phyloP scores from a whole-genome alignment of 2,329 filamentous ascomycete genomes.

The Fusarium beomiforme region DNA sequence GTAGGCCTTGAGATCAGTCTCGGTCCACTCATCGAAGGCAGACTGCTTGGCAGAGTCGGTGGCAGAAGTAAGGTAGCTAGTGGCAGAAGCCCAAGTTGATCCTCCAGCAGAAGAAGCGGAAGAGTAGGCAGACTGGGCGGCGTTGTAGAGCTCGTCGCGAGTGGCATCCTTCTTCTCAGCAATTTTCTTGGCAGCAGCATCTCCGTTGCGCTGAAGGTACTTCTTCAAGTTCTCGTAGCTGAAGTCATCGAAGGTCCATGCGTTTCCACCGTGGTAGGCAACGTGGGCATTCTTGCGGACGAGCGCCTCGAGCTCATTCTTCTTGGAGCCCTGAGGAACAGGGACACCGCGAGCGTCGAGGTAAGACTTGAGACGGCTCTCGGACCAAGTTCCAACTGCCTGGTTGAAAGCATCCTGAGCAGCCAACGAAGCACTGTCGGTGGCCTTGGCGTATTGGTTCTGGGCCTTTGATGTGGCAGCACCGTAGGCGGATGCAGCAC shows the following conservation, averaged over 20 bases:
- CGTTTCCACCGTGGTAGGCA: constrained; percentile 72
- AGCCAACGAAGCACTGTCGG: constrained; percentile 71
- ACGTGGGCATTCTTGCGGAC: constrained; percentile 80
- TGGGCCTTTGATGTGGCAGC: constrained; percentile 79
- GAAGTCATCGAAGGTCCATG: constrained; percentile 85
- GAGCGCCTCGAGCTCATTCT: constrained; percentile 76
- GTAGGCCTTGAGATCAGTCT: constrained; percentile 79
- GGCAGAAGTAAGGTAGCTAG: constrained; percentile 73
- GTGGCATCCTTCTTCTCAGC: constrained; percentile 71
- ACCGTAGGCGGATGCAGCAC: constrained; percentile 70
- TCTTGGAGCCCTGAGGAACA: constrained; percentile 76
- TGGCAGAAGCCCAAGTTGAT: constrained; percentile 71
- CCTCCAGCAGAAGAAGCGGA: constrained; percentile 69
- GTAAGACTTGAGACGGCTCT: constrained; percentile 80
- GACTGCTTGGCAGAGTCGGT: constrained; percentile 72
- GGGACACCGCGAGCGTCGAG: constrained; percentile 81
- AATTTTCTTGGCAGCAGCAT: constrained; percentile 66
- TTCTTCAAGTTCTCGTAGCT: constrained; percentile 74
- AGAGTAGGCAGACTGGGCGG: constrained; percentile 68
- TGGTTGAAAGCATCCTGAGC: constrained; percentile 73
- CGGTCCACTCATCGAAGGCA: constrained; percentile 78
- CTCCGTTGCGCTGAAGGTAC: constrained; percentile 63
- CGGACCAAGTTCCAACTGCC: constrained; percentile 73
- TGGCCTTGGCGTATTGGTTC: constrained; percentile 81
- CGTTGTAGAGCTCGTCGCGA: constrained; percentile 77